Evolutionary conservation across 768 basidiomycete genomes (phyloP).

Genomic region (Psilocybe tampanensis): DNA sequence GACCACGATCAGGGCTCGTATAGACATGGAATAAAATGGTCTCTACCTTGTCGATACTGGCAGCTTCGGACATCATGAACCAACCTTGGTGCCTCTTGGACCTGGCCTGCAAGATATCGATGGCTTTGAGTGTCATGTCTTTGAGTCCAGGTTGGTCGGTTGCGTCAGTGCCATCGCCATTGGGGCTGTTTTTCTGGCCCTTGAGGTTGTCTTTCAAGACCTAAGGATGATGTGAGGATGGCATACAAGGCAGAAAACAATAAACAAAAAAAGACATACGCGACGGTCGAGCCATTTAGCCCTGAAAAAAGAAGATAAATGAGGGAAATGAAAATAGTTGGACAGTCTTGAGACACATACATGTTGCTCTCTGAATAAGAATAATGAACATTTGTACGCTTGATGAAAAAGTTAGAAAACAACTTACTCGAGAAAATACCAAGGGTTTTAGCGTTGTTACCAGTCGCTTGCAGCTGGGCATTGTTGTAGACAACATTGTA

Average conservation of each 20-base stretch:
- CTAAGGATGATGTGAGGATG: constrained; percentile 13
- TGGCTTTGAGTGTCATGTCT: constrained; percentile 50
- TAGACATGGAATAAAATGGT: not conserved
- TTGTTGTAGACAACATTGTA: constrained; percentile 45
- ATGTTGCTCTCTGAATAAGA: constrained; percentile 21
- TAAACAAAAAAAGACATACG: constrained; percentile 16
- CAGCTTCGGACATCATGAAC: constrained; percentile 53
- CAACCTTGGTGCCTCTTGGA: constrained; percentile 40
- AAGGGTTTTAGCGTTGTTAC: constrained; percentile 37
- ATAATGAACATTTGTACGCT: not conserved
- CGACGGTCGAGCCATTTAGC: constrained; percentile 49
- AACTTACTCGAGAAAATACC: constrained; percentile 44
- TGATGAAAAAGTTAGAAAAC: not conserved
- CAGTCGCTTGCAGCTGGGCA: constrained; percentile 31
- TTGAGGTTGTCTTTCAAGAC: constrained; percentile 39
- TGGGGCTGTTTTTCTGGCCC: constrained; percentile 39
- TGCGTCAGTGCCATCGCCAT: constrained; percentile 44
- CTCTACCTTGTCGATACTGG: constrained; percentile 44
- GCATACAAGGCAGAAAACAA: not conserved
- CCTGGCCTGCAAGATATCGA: constrained; percentile 43
- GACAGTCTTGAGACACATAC: constrained; percentile 18
- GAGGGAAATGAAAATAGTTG: not conserved
- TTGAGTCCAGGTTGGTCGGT: constrained; percentile 48
- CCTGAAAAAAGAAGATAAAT: constrained; percentile 20
- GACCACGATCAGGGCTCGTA: not conserved